Evolutionary conservation across 2,329 filamentous ascomycete species (phyloP), one percentile per base, ranked within the genome.

Genomic region (Fusarium euwallaceae): DNA sequence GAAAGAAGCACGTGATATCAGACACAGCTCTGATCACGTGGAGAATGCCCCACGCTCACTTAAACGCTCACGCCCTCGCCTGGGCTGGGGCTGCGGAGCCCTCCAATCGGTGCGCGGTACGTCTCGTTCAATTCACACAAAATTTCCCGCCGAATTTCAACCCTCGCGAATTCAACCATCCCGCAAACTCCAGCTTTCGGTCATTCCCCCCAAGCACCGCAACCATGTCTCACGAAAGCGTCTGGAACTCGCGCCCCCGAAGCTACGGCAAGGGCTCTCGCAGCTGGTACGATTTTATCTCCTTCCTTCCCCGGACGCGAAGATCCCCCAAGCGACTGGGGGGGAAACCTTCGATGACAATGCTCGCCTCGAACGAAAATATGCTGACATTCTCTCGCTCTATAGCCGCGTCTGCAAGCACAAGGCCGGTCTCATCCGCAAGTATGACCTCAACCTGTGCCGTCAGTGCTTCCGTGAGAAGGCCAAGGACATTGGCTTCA

Each of bases 201-300:
- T 70, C 77, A 75, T 69, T 77, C 78, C 76, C 76, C 75, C 78
- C 51, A 55, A 83, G 78, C 74, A 82, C 81, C 83, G 84, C 83
- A 84, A 90, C 82, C 81, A 91, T 90, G 89, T 90, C 88, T 88
- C 89, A 90, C 95, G 96, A 98, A 91, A 95, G 93, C 85, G 95
- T 98, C 89, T 99, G 96, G 95, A 98, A 97, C 93, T 98, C 95
- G 84, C 95, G 97, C 87, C 97, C 97, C 85, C 94, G 95, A 88
- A 95, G 87, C 87, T 98, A 97, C 92, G 96, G 96, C 91, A 98
- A 98, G 92, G 96, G 96, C 89, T 90, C 94, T 87, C 94, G 95
- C 87, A 87, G 88, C 86, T 98, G 95, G 95, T 98, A 95, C 86
- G 94, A 81, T 78, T 78, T 56, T 58, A 39, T 66, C 55, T 51